Conservation (phyloP, 2,329 filamentous ascomycete species). For the Penicillium griseofulvum region DNA sequence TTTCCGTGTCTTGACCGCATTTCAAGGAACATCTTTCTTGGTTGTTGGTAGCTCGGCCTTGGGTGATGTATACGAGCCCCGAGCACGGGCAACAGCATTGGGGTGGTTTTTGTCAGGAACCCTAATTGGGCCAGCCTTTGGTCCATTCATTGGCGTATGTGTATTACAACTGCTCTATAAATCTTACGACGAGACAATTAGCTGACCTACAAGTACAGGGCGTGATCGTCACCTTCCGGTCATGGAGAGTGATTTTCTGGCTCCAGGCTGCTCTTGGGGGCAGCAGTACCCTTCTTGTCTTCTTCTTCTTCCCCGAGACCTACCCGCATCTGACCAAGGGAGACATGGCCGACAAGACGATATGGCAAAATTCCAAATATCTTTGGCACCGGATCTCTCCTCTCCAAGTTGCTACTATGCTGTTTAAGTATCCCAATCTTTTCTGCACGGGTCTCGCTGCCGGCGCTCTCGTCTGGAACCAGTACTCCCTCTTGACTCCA, state of each 20-base stretch:
- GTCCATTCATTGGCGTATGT: conserved; percentile 42
- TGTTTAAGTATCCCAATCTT: conserved; percentile 69
- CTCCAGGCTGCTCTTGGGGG: conserved; percentile 68
- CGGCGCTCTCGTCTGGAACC: conserved; percentile 69
- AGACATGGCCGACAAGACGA: conserved; percentile 58
- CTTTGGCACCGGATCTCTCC: conserved; percentile 67
- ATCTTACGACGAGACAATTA: conserved; percentile 19
- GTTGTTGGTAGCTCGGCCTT: conserved; percentile 69
- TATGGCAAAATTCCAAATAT: conserved; percentile 50
- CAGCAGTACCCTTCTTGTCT: conserved; percentile 57
- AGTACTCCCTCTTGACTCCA: conserved; percentile 66
- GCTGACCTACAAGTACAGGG: conserved; percentile 59
- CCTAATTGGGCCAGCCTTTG: conserved; percentile 68
- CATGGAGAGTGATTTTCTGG: conserved; percentile 76
- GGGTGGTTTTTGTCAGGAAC: conserved; percentile 72
- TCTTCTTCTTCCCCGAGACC: conserved; percentile 70
- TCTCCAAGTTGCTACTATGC: conserved; percentile 56
- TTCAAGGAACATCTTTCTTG: conserved; percentile 72
- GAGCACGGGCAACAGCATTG: conserved; percentile 68
- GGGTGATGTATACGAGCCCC: conserved; percentile 64
- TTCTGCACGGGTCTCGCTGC: conserved; percentile 61
- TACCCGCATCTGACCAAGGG: conserved; percentile 63
- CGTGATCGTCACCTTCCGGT: conserved; percentile 70
- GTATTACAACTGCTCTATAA: conserved; percentile 8
- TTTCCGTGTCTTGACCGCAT: conserved; percentile 70